phyloP scores from a whole-genome alignment of 495 filamentous ascomycete genomes.

The Thozetella sp. region DNA sequence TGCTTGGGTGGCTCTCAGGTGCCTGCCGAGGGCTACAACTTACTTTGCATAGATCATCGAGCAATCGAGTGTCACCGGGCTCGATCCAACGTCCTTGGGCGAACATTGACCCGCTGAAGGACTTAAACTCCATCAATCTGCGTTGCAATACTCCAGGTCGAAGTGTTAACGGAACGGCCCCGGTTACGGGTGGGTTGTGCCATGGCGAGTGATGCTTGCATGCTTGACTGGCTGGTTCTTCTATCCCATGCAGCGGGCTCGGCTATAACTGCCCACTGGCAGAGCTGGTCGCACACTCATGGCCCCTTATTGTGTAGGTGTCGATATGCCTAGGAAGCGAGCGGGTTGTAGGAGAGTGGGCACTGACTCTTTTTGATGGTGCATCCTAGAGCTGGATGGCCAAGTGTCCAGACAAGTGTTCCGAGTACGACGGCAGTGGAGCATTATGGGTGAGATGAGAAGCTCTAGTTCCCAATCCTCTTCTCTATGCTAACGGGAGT shows the following conservation, averaged over 20 bases:
- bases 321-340: neutral
- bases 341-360: neutral
- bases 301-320: neutral
- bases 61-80: neutral
- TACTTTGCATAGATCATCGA: neutral
- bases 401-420: neutral
- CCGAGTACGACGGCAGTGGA: neutral
- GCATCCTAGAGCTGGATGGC: neutral
- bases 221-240: neutral
- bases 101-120: neutral
- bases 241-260: neutral
- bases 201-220: neutral
- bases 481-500: neutral
- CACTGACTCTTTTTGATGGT: neutral
- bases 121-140: neutral
- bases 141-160: neutral
- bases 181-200: neutral
- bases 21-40: neutral
- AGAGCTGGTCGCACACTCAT: neutral
- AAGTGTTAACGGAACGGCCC: neutral
- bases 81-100: neutral
- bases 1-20: neutral
- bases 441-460: neutral
- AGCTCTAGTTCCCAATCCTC: neutral
- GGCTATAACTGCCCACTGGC: neutral